Conservation (phyloP, 495 filamentous ascomycete genomes). For the Glonium stellatum region DNA sequence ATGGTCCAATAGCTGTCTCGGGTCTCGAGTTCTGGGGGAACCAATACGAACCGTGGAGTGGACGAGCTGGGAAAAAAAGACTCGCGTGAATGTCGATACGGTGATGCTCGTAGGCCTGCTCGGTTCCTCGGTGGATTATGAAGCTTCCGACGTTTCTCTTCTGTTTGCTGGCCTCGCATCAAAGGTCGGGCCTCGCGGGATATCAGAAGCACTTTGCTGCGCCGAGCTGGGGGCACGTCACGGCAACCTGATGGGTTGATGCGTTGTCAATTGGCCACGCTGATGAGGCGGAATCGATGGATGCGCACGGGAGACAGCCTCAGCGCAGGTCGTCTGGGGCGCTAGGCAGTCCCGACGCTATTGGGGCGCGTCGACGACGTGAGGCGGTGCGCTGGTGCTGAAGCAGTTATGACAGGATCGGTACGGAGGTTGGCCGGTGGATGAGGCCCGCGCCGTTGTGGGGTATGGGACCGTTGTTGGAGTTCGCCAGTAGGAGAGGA, state of each 20-base stretch:
- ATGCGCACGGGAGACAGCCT: conserved; percentile 16
- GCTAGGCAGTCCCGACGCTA: conserved; percentile 7
- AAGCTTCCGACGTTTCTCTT: conserved; percentile 9
- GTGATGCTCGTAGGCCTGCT: conserved; percentile 9
- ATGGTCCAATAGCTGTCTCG: conserved; percentile 16
- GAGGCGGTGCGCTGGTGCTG: conserved; percentile 20
- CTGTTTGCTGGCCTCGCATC: conserved; percentile 26
- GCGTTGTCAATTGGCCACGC: conserved; percentile 32
- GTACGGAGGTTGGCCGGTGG: conserved; percentile 5
- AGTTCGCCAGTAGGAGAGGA: conserved; percentile 16
- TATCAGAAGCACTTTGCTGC: conserved; percentile 16
- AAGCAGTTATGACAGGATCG: background rate
- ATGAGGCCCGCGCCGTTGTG: conserved; percentile 27
- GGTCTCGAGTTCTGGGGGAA: background rate
- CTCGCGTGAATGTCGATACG: conserved; percentile 17
- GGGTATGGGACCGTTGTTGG: conserved; percentile 18
- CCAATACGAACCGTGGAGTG: conserved; percentile 18
- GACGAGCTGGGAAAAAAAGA: conserved; percentile 4
- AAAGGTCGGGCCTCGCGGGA: conserved; percentile 16
- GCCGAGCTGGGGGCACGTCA: conserved; percentile 23
- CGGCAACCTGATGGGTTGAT: conserved; percentile 27
- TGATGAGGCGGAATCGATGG: conserved; percentile 24
- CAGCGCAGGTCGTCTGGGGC: conserved; percentile 10
- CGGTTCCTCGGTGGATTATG: conserved; percentile 13
- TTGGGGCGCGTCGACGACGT: conserved; percentile 1